Percentiles rank a stretch among this genome's conserved stretches.
These are phyloP conservation scores for Raphanus sativus DNA, from an alignment of 345 rosid species.

Conservation along the genomic window DNA sequence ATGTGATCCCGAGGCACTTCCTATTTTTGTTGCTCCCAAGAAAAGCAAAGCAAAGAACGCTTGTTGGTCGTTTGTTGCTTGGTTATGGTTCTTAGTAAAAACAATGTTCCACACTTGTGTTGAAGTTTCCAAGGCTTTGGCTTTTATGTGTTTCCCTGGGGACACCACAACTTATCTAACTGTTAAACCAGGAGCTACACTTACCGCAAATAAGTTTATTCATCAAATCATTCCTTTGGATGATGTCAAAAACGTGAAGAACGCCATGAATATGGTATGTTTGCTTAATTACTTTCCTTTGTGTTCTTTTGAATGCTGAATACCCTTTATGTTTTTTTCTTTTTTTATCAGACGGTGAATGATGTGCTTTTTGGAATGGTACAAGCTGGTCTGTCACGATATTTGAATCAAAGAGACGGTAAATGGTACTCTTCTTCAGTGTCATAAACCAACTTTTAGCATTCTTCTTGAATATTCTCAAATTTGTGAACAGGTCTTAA, in stretches of 20 bases:
- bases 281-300: neutral
- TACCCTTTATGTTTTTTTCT: neutral
- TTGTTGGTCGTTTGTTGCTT: neutral
- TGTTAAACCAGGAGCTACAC: neutral
- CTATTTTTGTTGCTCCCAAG: neutral
- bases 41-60: neutral
- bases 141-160: neutral
- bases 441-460: neutral
- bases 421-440: neutral
- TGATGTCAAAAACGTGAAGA: slow-evolving; percentile 50
- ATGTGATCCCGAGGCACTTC: neutral
- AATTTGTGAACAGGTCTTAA: neutral
- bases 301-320: neutral
- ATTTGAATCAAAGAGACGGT: neutral
- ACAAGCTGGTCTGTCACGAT: neutral
- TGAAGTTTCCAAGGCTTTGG: neutral
- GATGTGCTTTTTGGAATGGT: neutral
- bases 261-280: slow-evolving; percentile 21
- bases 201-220: slow-evolving; percentile 36
- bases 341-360: neutral
- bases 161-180: neutral
- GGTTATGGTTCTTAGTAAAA: neutral
- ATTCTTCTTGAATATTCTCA: neutral
- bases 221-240: slow-evolving; percentile 46
- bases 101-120: neutral